phyloP scores from a whole-genome alignment of 169 alveolate genomes.

The Plasmodium malariae region DNA sequence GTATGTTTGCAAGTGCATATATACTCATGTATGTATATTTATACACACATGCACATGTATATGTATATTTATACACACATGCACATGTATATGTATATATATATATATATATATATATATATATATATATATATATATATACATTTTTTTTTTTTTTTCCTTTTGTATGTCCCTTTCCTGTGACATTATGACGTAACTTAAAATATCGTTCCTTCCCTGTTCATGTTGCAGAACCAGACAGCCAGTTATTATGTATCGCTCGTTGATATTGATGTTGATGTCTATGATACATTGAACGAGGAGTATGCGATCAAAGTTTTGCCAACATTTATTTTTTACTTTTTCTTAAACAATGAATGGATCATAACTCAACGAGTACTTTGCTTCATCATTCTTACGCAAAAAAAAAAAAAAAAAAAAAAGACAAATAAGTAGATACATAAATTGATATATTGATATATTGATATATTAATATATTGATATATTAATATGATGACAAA shows the following conservation, averaged over 20 bases:
- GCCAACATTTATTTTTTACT: slow-evolving; percentile 64
- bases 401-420: neutral
- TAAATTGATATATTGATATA: neutral
- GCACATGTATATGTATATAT: too few species aligned
- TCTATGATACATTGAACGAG: slow-evolving; percentile 17
- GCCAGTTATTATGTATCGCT: slow-evolving; percentile 28
- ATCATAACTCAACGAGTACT: slow-evolving; percentile 34
- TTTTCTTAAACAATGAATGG: slow-evolving; percentile 56
- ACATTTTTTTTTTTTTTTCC: neutral
- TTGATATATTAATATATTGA: too few species aligned
- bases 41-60: too few species aligned
- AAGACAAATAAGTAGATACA: neutral
- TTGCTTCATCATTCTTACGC: neutral
- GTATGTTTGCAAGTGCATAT: too few species aligned
- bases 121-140: neutral
- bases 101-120: too few species aligned
- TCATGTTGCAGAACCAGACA: slow-evolving; percentile 15
- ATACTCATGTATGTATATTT: too few species aligned
- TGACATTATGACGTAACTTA: neutral
- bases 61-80: too few species aligned
- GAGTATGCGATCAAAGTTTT: slow-evolving; percentile 33
- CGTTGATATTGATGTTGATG: slow-evolving; percentile 60
- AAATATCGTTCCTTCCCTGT: neutral
- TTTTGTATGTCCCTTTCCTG: neutral
- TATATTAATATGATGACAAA: too few species aligned